Evolutionary conservation across 345 rosid species (phyloP).

Genomic region (Arabidopsis suecica): DNA sequence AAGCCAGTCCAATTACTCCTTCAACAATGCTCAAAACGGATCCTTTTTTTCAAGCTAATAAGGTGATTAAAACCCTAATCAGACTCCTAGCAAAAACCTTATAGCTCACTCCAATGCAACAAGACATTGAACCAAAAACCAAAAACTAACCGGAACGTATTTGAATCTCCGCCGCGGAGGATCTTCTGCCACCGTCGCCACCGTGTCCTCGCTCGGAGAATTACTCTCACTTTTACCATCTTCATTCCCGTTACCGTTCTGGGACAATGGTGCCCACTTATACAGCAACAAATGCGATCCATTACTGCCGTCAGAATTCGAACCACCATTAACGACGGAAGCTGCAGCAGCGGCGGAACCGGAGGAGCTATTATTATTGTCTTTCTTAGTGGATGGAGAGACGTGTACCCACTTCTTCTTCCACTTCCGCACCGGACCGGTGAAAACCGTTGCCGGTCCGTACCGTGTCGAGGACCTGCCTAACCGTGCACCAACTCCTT

Average conservation of each 20-base stretch:
- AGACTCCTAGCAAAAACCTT: not conserved
- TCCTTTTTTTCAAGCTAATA: not conserved
- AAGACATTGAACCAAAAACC: not conserved
- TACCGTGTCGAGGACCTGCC: conserved; percentile 98
- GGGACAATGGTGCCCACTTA: conserved; percentile 87
- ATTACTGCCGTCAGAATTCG: conserved; percentile 56
- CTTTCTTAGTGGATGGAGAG: conserved; percentile 55
- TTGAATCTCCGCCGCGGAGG: conserved; percentile 85
- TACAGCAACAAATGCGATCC: conserved; percentile 75
- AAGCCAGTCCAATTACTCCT: not conserved
- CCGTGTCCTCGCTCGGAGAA: conserved; percentile 48
- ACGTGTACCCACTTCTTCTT: conserved; percentile 96
- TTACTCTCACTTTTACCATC: conserved; percentile 46
- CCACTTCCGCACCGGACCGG: conserved; percentile 96
- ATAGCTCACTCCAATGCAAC: conserved; percentile 3
- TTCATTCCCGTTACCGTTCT: conserved; percentile 43
- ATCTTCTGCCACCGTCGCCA: conserved; percentile 49
- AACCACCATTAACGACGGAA: conserved; percentile 45
- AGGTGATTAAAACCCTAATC: conserved; percentile 15
- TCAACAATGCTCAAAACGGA: conserved; percentile 3
- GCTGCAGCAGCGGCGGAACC: conserved; percentile 6
- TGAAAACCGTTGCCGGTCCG: conserved; percentile 95
- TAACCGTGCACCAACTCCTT: conserved; percentile 95
- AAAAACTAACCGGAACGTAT: conserved; percentile 78
- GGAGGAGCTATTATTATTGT: conserved; percentile 36